Evolutionary conservation across 129 eudicot genomes (phyloP).

Genomic region (Flaveria bidentis): DNA sequence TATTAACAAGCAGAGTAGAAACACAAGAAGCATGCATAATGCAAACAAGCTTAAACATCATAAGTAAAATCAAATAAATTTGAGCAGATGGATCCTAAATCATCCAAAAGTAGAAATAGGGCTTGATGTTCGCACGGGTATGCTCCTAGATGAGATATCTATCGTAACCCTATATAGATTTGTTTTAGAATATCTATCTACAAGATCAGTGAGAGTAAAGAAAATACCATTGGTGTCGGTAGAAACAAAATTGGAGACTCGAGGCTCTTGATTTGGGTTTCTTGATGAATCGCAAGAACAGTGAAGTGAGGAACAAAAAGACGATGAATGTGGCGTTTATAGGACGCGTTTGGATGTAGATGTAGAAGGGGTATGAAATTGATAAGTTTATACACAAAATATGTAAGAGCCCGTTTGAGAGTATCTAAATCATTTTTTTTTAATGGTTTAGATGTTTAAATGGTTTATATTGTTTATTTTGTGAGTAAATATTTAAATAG

Average conservation of each 20-base stretch:
- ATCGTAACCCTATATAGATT: neutral
- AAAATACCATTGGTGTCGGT: conserved; percentile 13
- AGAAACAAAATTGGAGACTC: neutral
- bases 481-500: no score
- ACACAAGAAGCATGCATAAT: neutral
- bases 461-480: no score
- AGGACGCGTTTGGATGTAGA: conserved; percentile 7
- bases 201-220: neutral
- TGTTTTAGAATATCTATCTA: neutral
- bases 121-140: neutral
- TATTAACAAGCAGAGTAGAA: neutral
- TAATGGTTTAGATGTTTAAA: no score
- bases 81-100: conserved; percentile 2
- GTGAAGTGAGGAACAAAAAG: neutral
- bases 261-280: neutral
- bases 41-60: neutral
- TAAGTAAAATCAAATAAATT: neutral
- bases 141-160: neutral
- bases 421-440: no score
- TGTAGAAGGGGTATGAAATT: neutral
- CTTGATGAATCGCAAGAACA: neutral
- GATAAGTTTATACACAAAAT: no score
- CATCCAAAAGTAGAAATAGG: neutral
- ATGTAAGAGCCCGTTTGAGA: no score
- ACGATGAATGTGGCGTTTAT: conserved; percentile 20